A percentile compares a stretch with the other conserved stretches of the same genome.
These are phyloP conservation scores for Penicillium sp. DNA, from an alignment of 2,329 filamentous ascomycete genomes.

Conservation along the genomic window DNA sequence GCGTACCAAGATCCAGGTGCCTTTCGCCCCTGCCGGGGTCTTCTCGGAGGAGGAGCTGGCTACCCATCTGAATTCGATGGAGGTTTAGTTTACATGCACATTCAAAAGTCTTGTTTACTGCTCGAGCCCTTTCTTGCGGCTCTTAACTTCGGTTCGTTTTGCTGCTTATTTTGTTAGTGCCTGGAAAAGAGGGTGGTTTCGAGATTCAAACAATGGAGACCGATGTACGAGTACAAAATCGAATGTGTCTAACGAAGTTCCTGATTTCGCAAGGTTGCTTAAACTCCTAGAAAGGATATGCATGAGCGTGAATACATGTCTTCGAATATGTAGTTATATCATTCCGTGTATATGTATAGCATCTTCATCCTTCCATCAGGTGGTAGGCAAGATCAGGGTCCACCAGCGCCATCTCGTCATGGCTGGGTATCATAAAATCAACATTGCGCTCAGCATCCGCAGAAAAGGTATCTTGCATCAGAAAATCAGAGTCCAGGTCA, in stretches of 20 bases:
- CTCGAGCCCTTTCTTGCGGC: not conserved
- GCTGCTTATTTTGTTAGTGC: not conserved
- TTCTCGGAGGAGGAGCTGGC: not conserved
- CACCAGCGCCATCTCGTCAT: constrained; percentile 32
- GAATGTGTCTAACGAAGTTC: not conserved
- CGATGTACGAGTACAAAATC: not conserved
- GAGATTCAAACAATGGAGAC: not conserved
- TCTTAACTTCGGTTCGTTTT: not conserved
- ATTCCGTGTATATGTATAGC: not conserved
- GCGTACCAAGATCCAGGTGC: not conserved
- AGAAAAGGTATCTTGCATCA: constrained; percentile 23
- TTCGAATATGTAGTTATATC: not conserved
- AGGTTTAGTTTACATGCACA: not conserved
- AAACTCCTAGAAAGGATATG: not conserved
- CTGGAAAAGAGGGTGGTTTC: not conserved
- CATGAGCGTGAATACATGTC: not conserved
- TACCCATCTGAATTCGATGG: not conserved
- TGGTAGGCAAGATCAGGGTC: constrained; percentile 34
- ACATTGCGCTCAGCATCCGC: constrained; percentile 9
- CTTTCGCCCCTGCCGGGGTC: not conserved
- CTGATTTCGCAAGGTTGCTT: not conserved
- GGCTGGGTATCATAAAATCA: constrained; percentile 28
- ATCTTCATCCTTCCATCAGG: constrained; percentile 22
- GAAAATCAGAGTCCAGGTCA: constrained; percentile 18
- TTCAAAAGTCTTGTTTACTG: not conserved